These are phyloP conservation scores for Arthrobotrys sinensis DNA, from an alignment of 2,329 filamentous ascomycete species.

Conservation along the genomic window DNA sequence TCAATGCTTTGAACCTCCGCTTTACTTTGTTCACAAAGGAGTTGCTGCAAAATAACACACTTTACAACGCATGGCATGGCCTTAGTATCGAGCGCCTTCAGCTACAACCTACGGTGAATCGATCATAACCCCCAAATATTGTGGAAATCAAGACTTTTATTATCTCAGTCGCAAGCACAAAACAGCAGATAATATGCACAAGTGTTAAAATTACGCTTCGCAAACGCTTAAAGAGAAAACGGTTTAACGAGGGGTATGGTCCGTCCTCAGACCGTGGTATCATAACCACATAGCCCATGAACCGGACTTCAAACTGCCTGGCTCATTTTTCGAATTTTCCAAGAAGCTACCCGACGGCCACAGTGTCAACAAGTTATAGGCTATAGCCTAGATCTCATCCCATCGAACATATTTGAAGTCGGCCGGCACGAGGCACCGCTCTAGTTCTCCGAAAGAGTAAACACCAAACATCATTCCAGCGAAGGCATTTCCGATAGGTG, in stretches of 20 bases:
- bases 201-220: too few relatives aligned
- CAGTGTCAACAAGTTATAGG: not conserved
- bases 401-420: conserved; percentile 67
- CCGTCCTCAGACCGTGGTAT: too few relatives aligned
- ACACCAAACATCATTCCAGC: conserved; percentile 70
- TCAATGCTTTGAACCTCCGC: conserved; percentile 1
- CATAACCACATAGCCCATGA: too few relatives aligned
- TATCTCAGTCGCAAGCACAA: too few relatives aligned
- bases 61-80: conserved; percentile 25
- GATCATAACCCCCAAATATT: not conserved
- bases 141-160: not conserved
- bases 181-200: too few relatives aligned
- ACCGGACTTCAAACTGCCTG: too few relatives aligned
- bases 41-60: conserved; percentile 30
- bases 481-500: conserved; percentile 68
- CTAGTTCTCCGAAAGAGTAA: conserved; percentile 69
- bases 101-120: too few relatives aligned
- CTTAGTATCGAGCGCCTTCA: not conserved
- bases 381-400: conserved; percentile 17
- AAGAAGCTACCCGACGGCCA: too few relatives aligned
- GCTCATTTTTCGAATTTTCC: too few relatives aligned
- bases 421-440: conserved; percentile 68
- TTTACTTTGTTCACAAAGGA: not conserved
- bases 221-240: too few relatives aligned
- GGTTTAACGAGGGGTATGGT: too few relatives aligned